Conservation (phyloP, 129 eudicot species). For the Flaveria sonorensis region DNA sequence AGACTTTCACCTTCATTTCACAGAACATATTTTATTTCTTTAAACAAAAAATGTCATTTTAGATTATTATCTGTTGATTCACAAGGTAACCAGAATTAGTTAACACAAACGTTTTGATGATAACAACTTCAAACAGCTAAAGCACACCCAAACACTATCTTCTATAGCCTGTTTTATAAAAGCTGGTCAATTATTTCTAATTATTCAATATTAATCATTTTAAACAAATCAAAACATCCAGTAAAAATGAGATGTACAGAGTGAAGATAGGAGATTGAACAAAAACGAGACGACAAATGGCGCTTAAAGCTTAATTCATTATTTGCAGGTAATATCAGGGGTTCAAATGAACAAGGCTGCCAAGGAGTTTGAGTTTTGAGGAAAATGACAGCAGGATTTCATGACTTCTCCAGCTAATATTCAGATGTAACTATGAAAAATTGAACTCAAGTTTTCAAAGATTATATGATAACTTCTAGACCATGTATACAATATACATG, state of each 20-base stretch:
- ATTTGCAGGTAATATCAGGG: constrained; percentile 34
- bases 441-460: constrained; percentile 15
- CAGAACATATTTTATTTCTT: not conserved
- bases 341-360: constrained; percentile 25
- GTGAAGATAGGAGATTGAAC: not conserved
- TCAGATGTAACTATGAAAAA: constrained; percentile 32
- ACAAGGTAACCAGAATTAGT: too few species aligned
- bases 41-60: not conserved
- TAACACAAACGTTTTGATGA: not conserved
- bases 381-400: constrained; percentile 32
- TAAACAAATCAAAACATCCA: not conserved
- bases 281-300: not conserved
- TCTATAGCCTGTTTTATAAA: not conserved
- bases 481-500: constrained; percentile 36
- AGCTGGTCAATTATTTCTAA: not conserved
- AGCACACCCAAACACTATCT: not conserved
- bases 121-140: not conserved
- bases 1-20: not conserved
- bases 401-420: constrained; percentile 24
- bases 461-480: constrained; percentile 33
- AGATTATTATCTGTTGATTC: not conserved
- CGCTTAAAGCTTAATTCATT: not conserved
- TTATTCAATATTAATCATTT: not conserved
- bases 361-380: constrained; percentile 26
- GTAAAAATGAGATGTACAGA: not conserved